Evolutionary conservation across 202 grass and related monocot species (phyloP).

Genomic region (Schoenoplectus tabernaemontani): DNA sequence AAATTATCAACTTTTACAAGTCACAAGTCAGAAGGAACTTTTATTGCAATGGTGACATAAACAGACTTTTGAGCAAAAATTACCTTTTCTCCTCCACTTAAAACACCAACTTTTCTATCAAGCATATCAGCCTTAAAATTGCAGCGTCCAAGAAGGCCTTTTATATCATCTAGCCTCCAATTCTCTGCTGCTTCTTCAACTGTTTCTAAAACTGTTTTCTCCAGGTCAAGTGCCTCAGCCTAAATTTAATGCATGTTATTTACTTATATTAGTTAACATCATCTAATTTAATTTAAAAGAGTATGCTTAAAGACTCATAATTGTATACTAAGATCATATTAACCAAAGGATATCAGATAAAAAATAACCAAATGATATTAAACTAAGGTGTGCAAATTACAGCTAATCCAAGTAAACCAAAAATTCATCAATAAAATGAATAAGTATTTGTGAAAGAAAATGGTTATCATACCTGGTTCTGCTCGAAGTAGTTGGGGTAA

Average conservation of each 20-base stretch:
- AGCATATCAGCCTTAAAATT: conserved; percentile 97
- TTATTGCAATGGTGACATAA: neutral
- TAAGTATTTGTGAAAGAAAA: conserved; percentile 8
- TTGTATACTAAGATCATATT: neutral
- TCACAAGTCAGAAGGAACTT: neutral
- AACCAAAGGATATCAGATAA: neutral
- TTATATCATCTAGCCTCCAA: conserved; percentile 87
- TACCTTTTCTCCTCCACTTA: conserved; percentile 98
- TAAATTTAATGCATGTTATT: conserved; percentile 24
- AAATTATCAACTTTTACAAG: neutral
- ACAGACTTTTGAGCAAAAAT: neutral
- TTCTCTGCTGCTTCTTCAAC: conserved; percentile 85
- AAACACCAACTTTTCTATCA: conserved; percentile 73
- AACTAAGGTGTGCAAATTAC: neutral
- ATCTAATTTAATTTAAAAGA: neutral
- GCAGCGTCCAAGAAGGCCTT: conserved; percentile 93
- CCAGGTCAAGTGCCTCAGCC: conserved; percentile 94
- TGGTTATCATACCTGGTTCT: conserved; percentile 64
- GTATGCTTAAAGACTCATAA: neutral
- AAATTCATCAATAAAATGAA: neutral
- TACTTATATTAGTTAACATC: conserved; percentile 5
- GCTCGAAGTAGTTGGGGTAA: conserved; percentile 95
- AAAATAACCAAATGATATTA: neutral
- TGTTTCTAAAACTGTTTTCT: conserved; percentile 90
- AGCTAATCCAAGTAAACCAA: neutral